Conservation (phyloP, 192 early-diverging fungal species). For the Allomyces macrogynus region DNA sequence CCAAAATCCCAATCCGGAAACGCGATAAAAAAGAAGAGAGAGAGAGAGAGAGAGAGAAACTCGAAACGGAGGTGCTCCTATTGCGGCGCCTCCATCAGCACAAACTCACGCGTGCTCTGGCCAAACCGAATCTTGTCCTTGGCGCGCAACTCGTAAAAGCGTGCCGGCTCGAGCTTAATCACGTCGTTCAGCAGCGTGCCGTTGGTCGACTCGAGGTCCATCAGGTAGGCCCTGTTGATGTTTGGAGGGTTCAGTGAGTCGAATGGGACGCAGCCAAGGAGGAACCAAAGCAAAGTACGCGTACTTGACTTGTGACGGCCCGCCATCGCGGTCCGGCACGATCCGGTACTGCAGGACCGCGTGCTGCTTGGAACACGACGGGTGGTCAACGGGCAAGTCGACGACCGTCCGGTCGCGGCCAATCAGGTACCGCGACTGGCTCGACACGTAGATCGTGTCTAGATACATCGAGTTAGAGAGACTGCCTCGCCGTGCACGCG, state of each 20-base stretch:
- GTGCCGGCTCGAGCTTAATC: conserved; percentile 39
- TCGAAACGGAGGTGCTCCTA: no score
- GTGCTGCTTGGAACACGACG: conserved; percentile 85
- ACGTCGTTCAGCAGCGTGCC: conserved; percentile 69
- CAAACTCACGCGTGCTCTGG: conserved; percentile 74
- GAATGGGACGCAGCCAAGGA: not conserved
- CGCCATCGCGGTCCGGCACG: conserved; percentile 23
- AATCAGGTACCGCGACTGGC: conserved; percentile 69
- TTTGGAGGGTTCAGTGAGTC: not conserved
- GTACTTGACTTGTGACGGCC: conserved; percentile 32
- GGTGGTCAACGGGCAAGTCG: conserved; percentile 88
- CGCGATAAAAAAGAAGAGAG: no score
- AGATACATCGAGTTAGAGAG: not conserved
- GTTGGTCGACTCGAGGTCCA: conserved; percentile 83
- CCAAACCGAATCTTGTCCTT: conserved; percentile 84
- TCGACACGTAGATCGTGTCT: conserved; percentile 72
- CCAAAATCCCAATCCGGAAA: no score
- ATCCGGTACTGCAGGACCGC: conserved; percentile 77
- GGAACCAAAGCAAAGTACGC: conserved; percentile 1
- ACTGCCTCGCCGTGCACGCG: no score
- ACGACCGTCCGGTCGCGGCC: conserved; percentile 71
- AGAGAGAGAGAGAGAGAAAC: no score
- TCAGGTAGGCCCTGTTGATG: conserved; percentile 60
- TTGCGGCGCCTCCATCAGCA: conserved; percentile 47
- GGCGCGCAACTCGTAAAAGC: conserved; percentile 64